Base-by-base conservation (phyloP, 1,284 basidiomycete species). In the Inonotus obliquus region DNA sequence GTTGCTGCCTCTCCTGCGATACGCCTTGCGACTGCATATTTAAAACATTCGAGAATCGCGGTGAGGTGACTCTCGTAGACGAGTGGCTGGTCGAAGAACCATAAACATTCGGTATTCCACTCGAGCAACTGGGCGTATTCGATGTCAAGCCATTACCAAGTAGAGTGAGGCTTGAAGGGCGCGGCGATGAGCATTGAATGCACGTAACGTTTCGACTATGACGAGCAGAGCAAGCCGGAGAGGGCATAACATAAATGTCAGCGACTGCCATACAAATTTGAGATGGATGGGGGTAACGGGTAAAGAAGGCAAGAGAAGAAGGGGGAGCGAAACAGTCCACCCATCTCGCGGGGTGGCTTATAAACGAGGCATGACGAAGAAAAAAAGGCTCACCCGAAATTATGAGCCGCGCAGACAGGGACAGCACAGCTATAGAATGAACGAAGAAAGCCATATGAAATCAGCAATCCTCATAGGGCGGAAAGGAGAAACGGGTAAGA, bases 161-260 rank as follows among this genome's bases (percentile, higher is more conserved):
- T 5, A 37, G 61, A 38, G 71, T 62, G 62, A 70, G 70, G 58
- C 70, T 74, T 41, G 74, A 69, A 17, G 79, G 74, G 59, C 87
- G 81, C 29, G 86, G 79, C 67, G 77, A 81, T 63, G 87, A 86
- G 68, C 89, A 91, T 44, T 84, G 85, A 67, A 89, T 88, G 74
- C 89, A 91, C 25, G 80, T 74, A 47, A 83, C 67, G 72, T 91
- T 91, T 61, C 89, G 86, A 64, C 89, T 91, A 71, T 75, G 75
- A 61, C 39, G 58, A 32, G 25, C 27, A 23, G 56, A 39, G 37
- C 35, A 44, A 13, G 53, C 19, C 4, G 57, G 32, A 45, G 38
- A 13, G 54, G 29, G 21, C 17, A 17, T 17, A 44, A 38, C 25
- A 29, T 7, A 61, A 35, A 49, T 13, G 52, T 59, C 57, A 63